Evolutionary conservation across 495 filamentous ascomycete species (phyloP), one percentile per base, ranked within the genome.

Genomic region (Tuber brumale): DNA sequence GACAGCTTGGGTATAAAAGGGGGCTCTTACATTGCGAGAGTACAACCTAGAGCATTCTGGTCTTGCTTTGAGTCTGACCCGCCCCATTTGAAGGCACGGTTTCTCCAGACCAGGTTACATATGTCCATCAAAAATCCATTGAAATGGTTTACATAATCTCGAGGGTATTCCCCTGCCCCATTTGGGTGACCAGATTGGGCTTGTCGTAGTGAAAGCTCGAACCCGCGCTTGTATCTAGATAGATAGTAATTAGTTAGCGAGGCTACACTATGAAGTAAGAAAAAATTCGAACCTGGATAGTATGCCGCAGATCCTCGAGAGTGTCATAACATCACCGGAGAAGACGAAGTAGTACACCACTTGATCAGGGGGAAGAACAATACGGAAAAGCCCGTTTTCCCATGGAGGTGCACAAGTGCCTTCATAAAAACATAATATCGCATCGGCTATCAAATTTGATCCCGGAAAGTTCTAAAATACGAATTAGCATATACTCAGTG

Each of bases 61-160:
- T 95, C 92, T 21, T 80, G 81, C 51, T 72, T 76, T 27, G 77
- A 79, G 70, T 77, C 75, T 46, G 74, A 66, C 51, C 75, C 73
- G 27, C 78, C 78, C 16, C 88, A 85, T 2, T 84, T 84, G 45
- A 97, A 90, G 0, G 91, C 94, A 21, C 91, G 90, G 35, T 89
- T 90, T 31, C 92, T 89, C 93, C 94, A 96, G 21, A 97, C 79
- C 70, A 92, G 88, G 80, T 97, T 96, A 85, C 92, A 95, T 61
- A 93, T 87, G 81, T 97, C 94, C 91, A 95, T 95, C 44, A 97
- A 87, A 80, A 91, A 94, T 14, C 91, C 91, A 83, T 97, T 97
- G 85, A 95, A 95, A 35, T 88, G 86, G 66, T 89, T 87, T 72
- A 94, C 89, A 79, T 88, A 89, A 77, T 84, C 85, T 70, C 84